Evolutionary conservation across 2,329 filamentous ascomycete genomes (phyloP).

Genomic region (Colletotrichum ledebouriae): DNA sequence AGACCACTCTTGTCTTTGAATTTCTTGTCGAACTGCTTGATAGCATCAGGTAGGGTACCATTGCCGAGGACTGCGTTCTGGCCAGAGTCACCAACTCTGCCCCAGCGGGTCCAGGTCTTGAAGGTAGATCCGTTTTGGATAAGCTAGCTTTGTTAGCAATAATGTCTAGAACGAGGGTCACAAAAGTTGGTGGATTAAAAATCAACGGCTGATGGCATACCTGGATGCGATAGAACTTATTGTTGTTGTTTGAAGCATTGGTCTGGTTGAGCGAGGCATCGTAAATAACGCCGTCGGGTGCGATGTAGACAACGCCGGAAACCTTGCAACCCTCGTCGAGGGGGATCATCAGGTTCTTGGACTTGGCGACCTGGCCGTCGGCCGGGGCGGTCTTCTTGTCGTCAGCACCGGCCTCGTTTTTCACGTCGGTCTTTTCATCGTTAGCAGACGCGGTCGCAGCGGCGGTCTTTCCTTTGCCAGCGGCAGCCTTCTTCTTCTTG

Average conservation of each 20-base stretch:
- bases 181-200: background rate
- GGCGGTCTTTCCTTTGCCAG: constrained; percentile 26
- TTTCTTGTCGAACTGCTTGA: constrained; percentile 69
- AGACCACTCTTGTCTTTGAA: constrained; percentile 74
- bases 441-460: constrained; percentile 39
- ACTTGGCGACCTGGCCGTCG: constrained; percentile 62
- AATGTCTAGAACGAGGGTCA: background rate
- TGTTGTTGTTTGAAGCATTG: constrained; percentile 78
- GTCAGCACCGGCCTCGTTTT: constrained; percentile 47
- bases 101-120: constrained; percentile 83
- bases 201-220: constrained; percentile 51
- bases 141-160: constrained; percentile 30
- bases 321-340: constrained; percentile 61
- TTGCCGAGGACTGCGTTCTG: constrained; percentile 60
- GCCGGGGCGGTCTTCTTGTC: constrained; percentile 48
- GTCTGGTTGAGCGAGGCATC: constrained; percentile 87
- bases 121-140: constrained; percentile 51
- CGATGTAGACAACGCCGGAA: constrained; percentile 73
- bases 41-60: constrained; percentile 58
- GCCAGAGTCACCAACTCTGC: constrained; percentile 76
- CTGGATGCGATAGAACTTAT: constrained; percentile 87
- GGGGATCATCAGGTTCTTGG: constrained; percentile 61
- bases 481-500: constrained; percentile 49
- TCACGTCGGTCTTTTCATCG: constrained; percentile 48
- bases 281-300: constrained; percentile 75